phyloP scores from a whole-genome alignment of 768 basidiomycete species.

The Dacryopinax spathularia region DNA sequence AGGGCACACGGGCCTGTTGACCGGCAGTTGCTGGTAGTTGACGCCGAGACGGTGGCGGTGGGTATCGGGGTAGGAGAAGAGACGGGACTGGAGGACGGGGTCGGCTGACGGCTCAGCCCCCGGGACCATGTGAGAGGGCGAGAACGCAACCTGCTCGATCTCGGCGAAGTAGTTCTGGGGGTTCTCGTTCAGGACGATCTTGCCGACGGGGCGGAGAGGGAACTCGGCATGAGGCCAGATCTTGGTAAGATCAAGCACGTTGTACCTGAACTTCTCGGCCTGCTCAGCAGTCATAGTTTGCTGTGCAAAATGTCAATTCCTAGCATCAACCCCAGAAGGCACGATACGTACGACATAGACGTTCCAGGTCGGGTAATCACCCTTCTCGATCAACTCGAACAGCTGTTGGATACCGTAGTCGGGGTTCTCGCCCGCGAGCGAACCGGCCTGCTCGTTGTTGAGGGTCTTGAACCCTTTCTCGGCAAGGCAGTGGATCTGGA shows the following conservation, averaged over 20 bases:
- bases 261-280: conserved; percentile 73
- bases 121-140: conserved; percentile 74
- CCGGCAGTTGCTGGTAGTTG: conserved; percentile 57
- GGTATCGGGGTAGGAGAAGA: conserved; percentile 71
- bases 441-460: conserved; percentile 47
- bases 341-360: conserved; percentile 13
- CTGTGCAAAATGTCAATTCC: conserved; percentile 18
- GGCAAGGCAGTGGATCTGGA: conserved; percentile 8
- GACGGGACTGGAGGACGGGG: conserved; percentile 83
- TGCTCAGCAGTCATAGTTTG: conserved; percentile 91
- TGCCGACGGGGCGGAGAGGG: conserved; percentile 27
- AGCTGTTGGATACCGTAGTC: conserved; percentile 29
- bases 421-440: conserved; percentile 46
- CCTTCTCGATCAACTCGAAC: conserved; percentile 28
- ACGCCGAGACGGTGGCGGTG: conserved; percentile 23
- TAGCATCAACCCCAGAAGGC: neutral
- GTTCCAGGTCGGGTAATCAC: conserved; percentile 26
- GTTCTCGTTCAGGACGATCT: conserved; percentile 29
- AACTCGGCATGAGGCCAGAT: conserved; percentile 23
- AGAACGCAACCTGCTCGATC: conserved; percentile 51
- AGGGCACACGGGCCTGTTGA: conserved; percentile 63
- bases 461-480: conserved; percentile 43
- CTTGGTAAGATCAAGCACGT: conserved; percentile 81
- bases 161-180: conserved; percentile 25
- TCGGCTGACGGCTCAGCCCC: conserved; percentile 85